Evolutionary conservation across 345 rosid species (phyloP).

Genomic region (Sonneratia caseolaris): DNA sequence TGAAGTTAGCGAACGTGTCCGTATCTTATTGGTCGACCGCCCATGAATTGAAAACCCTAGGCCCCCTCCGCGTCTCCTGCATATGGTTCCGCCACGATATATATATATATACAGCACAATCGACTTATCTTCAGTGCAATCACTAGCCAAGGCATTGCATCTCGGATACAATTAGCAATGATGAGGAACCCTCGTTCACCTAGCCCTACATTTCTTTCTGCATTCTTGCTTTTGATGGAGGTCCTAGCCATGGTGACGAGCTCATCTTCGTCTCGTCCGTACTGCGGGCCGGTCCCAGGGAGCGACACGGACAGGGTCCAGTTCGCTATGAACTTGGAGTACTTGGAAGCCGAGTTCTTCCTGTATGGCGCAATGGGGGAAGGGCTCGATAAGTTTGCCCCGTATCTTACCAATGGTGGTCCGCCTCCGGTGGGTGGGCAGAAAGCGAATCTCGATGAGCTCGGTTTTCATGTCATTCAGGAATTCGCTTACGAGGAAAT

Average conservation of each 20-base stretch:
- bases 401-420: slow-evolving; percentile 39
- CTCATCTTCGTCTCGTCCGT: slow-evolving; percentile 3
- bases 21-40: not conserved
- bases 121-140: not conserved
- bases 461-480: slow-evolving; percentile 28
- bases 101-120: not conserved
- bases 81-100: too few relatives aligned
- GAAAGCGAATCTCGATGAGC: slow-evolving; percentile 47
- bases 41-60: not conserved
- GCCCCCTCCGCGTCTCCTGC: not conserved
- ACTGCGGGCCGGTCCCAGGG: slow-evolving; percentile 26
- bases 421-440: slow-evolving; percentile 43
- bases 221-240: not conserved
- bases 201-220: not conserved
- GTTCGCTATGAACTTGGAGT: slow-evolving; percentile 57
- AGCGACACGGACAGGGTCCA: slow-evolving; percentile 35
- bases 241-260: not conserved
- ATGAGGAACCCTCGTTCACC: not conserved
- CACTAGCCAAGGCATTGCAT: not conserved
- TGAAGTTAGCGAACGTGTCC: not conserved
- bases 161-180: not conserved
- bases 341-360: slow-evolving; percentile 53
- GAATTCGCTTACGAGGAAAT: slow-evolving; percentile 65
- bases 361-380: slow-evolving; percentile 33
- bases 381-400: slow-evolving; percentile 41